Percentiles rank a stretch among this genome's conserved stretches.
These are phyloP conservation scores for Persicaria maculosa DNA, from an alignment of 148 eudicot species.

Conservation along the genomic window DNA sequence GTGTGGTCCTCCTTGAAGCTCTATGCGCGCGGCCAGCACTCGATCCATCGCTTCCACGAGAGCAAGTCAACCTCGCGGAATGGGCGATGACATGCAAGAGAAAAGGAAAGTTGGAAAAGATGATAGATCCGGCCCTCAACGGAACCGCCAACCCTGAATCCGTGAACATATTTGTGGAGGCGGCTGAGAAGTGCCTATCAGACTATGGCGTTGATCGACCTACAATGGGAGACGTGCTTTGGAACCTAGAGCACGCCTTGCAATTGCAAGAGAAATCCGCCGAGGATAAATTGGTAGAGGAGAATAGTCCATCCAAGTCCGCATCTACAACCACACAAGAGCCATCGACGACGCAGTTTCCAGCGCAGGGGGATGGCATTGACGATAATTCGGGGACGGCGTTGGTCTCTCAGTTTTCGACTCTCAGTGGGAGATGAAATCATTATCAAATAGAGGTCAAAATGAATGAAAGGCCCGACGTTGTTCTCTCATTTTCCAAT, in stretches of 20 bases:
- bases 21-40: constrained; percentile 81
- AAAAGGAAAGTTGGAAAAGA: constrained; percentile 52
- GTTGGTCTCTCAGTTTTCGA: constrained; percentile 30
- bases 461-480: neutral
- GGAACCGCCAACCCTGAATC: constrained; percentile 49
- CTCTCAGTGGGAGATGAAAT: constrained; percentile 39
- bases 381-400: constrained; percentile 33
- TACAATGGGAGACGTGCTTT: constrained; percentile 84
- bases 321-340: constrained; percentile 8
- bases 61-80: constrained; percentile 87
- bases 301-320: neutral
- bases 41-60: constrained; percentile 66
- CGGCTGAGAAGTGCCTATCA: constrained; percentile 85
- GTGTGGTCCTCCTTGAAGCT: constrained; percentile 77
- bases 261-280: constrained; percentile 65
- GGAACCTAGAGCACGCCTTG: constrained; percentile 82
- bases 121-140: constrained; percentile 48
- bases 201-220: constrained; percentile 89
- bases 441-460: neutral
- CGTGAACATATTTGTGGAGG: constrained; percentile 64
- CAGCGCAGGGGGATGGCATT: constrained; percentile 16
- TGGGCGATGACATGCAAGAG: constrained; percentile 77
- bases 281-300: constrained; percentile 28
- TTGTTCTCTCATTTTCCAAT: neutral
- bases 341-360: constrained; percentile 12